Evolutionary conservation across 257 asterid genomes (phyloP), one percentile per base, ranked within the genome.

Genomic region (Salvia hispanica): DNA sequence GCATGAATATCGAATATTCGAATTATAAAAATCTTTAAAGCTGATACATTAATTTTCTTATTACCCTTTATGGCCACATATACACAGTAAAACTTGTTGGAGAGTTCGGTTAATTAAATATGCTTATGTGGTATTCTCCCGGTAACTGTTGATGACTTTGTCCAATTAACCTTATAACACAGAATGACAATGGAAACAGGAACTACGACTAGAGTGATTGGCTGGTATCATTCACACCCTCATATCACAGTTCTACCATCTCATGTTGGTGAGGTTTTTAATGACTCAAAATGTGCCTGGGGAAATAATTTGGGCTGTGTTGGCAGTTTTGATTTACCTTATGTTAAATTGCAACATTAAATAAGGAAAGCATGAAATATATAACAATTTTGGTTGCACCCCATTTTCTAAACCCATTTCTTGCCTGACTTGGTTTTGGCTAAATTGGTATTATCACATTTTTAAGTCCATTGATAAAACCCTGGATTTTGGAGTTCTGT

Each of bases 211-310:
- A 80, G 99, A 77, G 99, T 94, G 82, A 94, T 94, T 81, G 99
- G 99, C 36, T 94, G 99, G 99, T 94, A 94, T 78, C 99, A 94
- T 69, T 94, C 99, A 59, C 99, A 94, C 80, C 99, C 99, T 77
- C 98, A 94, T 77, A 94, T 94, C 60, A 94, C 99, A 2, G 99
- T 94, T 70, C 98, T 91, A 39, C 99, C 99, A 45, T 94, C 99
- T 25, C 99, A 94, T 70, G 97, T 94, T 61, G 99, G 99, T 94
- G 80, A 84, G 99, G 67, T 62, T 69, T 21, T 58, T 7, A 67
- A 52, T 51, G 39, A 21, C 33, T 46, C 50, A 8, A 45, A 47
- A 14, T 53, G 48, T 28, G 57, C 62, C 11, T 13, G 15, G 47
- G 36, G 11, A n/a, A 48, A 34, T 59, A 18, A 14, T 59, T 42